Conservation (phyloP, 805 yeast species). For the Kuraishia hungarica region DNA sequence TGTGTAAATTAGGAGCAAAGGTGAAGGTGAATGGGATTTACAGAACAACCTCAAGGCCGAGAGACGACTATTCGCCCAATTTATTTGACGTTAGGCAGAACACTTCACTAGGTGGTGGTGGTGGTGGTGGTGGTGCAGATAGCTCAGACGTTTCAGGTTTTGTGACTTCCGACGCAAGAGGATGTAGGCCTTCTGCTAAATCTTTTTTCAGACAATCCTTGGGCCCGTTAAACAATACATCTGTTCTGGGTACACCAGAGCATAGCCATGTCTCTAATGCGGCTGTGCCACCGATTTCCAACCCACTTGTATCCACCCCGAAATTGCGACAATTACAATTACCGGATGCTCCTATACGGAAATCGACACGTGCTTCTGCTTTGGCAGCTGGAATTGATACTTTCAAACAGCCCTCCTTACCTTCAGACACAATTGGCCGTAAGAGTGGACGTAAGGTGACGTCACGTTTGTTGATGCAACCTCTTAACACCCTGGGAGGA, state of each 20-base stretch:
- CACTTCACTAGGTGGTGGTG: background rate
- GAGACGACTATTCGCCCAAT: background rate
- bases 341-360: constrained; percentile 32
- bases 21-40: constrained; percentile 52
- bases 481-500: constrained; percentile 10
- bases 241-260: constrained; percentile 13
- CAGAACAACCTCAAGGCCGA: constrained; percentile 15
- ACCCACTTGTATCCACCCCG: constrained; percentile 28
- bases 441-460: constrained; percentile 20
- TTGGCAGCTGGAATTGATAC: constrained; percentile 6
- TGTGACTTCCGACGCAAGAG: background rate
- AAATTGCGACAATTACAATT: constrained; percentile 24
- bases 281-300: background rate
- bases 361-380: constrained; percentile 17
- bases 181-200: background rate
- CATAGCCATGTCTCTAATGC: constrained; percentile 8
- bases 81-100: background rate
- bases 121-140: too few relatives aligned
- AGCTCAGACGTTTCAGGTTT: background rate
- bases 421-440: constrained; percentile 13
- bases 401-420: constrained; percentile 17
- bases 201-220: background rate
- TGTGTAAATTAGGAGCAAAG: constrained; percentile 65
- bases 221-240: background rate
- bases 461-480: constrained; percentile 18